Conservation (phyloP, 2,329 filamentous ascomycete genomes). For the Chaetomium sp. region DNA sequence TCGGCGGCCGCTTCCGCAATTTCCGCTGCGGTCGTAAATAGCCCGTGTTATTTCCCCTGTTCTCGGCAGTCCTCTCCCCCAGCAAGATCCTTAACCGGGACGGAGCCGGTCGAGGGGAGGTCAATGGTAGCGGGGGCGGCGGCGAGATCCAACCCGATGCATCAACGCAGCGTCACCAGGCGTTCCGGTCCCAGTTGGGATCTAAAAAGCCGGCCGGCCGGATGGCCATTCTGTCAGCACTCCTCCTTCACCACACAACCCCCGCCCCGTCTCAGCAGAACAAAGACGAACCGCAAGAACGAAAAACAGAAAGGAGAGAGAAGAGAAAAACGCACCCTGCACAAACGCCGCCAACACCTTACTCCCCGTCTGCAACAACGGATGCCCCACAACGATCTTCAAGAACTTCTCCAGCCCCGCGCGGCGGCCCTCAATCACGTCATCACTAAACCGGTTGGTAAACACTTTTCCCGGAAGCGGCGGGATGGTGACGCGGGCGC, state of each 20-base stretch:
- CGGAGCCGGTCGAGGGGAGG: not conserved
- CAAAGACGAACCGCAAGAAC: not conserved
- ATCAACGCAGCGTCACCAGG: constrained; percentile 64
- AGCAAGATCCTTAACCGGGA: constrained; percentile 3
- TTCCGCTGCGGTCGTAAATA: constrained; percentile 34
- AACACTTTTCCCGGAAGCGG: constrained; percentile 97
- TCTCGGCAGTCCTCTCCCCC: not conserved
- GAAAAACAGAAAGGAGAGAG: not conserved
- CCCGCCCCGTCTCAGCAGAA: not conserved
- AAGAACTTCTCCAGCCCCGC: constrained; percentile 93
- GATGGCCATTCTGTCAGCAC: not conserved
- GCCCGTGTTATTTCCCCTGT: not conserved
- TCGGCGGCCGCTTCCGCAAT: constrained; percentile 47
- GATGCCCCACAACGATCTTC: constrained; percentile 96
- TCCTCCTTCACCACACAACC: not conserved
- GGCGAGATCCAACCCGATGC: not conserved
- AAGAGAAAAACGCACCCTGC: constrained; percentile 67
- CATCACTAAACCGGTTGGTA: constrained; percentile 95
- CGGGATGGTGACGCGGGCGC: constrained; percentile 90
- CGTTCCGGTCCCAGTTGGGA: constrained; percentile 88
- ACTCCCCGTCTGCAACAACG: constrained; percentile 93
- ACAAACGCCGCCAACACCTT: constrained; percentile 96
- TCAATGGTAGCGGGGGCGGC: constrained; percentile 21
- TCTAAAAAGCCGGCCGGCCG: constrained; percentile 60
- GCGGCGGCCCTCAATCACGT: constrained; percentile 92